Base-by-base conservation (phyloP, 2,329 filamentous ascomycete species). In the Bimuria novae-zelandiae region DNA sequence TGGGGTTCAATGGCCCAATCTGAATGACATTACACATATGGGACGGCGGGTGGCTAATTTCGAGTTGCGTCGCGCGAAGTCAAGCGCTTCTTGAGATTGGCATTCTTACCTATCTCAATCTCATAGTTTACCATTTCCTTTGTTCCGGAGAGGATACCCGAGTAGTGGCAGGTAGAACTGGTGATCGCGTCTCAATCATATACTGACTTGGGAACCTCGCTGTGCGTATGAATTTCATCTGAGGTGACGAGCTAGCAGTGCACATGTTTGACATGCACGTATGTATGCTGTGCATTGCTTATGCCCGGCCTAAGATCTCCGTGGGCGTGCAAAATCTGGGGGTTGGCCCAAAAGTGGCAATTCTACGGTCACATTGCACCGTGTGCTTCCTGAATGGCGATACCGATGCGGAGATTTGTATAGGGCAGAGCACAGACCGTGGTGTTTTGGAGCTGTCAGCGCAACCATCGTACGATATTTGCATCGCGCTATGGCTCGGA, bases 401-500 rank as follows among this genome's bases (percentile, higher is more conserved):
- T 16, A 32, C 39, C 51, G 35, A 56, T 53, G 52, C 54, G 57
- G 59, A 63, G 61, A 61, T 60, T 56, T 36, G 48, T 47, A 33
- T 37, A 40, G 51, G 51, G 53, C 45, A 48, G 51, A 49, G 55
- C 48, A 54, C 47, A 47, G 50, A 25, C 51, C 44, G 49, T 32
- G 33, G 50, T n/a, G 52, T 44, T 49, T 51, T 48, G 57, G 52
- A 51, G 52, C 36, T 52, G 43, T 29, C 19, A 47, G 43, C 35
- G 19, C 30, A 35, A 60, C 59, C 62, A 64, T 70, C 65, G 61
- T 70, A 69, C 63, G 67, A 69, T 65, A 65, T 51, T 64, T 49
- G 63, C 64, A 61, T 64, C 58, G 63, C 59, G 40, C 40, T 42
- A 49, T 59, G 64, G 60, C 36, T 54, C 61, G 62, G 59, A 48